Conservation (phyloP, 148 eudicot genomes). For the Chenopodium quinoa region DNA sequence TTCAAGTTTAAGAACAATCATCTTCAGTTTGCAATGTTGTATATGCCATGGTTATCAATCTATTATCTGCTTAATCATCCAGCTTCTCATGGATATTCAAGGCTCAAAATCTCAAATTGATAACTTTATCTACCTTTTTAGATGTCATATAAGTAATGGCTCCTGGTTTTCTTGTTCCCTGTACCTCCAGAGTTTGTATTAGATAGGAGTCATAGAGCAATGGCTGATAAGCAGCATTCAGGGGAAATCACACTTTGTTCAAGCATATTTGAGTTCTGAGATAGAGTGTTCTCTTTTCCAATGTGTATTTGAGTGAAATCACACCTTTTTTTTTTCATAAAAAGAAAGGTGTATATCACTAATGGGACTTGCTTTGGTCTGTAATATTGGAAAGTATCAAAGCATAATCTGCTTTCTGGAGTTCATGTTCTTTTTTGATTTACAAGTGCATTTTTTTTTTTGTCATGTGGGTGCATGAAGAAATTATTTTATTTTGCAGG, state of each 20-base stretch:
- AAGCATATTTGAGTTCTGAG: not conserved
- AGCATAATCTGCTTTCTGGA: constrained; percentile 1
- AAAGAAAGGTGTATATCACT: not conserved
- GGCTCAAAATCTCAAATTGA: not conserved
- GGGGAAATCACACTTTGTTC: not conserved
- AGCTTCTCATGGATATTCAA: not conserved
- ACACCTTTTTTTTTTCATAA: too few relatives aligned
- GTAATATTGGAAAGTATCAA: not conserved
- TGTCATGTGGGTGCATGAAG: not conserved
- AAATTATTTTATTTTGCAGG: constrained; percentile 42
- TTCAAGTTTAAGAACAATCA: not conserved
- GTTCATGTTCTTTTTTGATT: not conserved
- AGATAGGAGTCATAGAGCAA: not conserved
- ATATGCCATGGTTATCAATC: not conserved
- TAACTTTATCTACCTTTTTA: not conserved
- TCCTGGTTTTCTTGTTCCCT: not conserved
- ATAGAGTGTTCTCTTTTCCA: not conserved
- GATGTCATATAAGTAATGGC: not conserved
- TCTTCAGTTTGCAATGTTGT: not conserved
- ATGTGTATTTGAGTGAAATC: not conserved
- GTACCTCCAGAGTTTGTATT: not conserved
- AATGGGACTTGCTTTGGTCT: not conserved
- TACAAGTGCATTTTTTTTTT: not conserved
- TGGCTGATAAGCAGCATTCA: not conserved
- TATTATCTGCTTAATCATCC: not conserved